Percentiles rank a stretch among this genome's conserved stretches.
Evolutionary conservation across 345 rosid species (phyloP).

Genomic region (Gynandropsis gynandra): DNA sequence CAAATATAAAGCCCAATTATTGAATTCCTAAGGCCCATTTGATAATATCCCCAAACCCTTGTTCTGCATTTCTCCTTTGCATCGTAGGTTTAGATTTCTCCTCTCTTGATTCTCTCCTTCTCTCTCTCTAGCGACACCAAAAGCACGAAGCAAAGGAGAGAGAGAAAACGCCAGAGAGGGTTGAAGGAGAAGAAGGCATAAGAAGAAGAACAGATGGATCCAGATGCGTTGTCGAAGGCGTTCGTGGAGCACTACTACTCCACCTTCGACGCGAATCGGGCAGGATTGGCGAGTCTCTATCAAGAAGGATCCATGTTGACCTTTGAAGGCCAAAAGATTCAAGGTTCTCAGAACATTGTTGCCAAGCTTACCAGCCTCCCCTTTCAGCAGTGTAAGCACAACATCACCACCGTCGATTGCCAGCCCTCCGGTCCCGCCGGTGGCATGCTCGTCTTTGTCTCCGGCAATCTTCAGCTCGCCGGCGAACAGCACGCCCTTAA

Average conservation of each 20-base stretch:
- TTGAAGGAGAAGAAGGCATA: neutral
- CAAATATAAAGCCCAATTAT: too few species aligned
- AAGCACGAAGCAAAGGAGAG: too few species aligned
- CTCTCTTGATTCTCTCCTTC: too few species aligned
- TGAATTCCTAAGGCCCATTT: too few species aligned
- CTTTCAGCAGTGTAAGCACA: slow-evolving; percentile 88
- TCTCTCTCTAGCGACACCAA: too few species aligned
- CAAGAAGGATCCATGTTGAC: slow-evolving; percentile 85
- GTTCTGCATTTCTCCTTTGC: too few species aligned
- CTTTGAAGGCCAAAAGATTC: slow-evolving; percentile 92
- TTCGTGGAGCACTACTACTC: slow-evolving; percentile 91
- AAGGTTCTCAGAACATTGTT: slow-evolving; percentile 66
- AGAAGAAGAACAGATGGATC: slow-evolving; percentile 49
- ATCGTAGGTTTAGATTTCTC: too few species aligned
- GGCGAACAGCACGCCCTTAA: slow-evolving; percentile 92
- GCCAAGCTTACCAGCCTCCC: slow-evolving; percentile 82
- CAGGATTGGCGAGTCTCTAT: slow-evolving; percentile 53
- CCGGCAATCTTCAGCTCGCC: slow-evolving; percentile 83
- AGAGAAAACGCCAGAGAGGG: too few species aligned
- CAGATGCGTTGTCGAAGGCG: slow-evolving; percentile 72
- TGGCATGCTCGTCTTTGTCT: slow-evolving; percentile 90
- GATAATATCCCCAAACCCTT: too few species aligned
- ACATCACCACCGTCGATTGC: slow-evolving; percentile 78
- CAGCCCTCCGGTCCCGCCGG: slow-evolving; percentile 96
- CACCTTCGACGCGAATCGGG: slow-evolving; percentile 70